phyloP scores from a whole-genome alignment of 1,284 basidiomycete species.

The Wolfiporia cocos region DNA sequence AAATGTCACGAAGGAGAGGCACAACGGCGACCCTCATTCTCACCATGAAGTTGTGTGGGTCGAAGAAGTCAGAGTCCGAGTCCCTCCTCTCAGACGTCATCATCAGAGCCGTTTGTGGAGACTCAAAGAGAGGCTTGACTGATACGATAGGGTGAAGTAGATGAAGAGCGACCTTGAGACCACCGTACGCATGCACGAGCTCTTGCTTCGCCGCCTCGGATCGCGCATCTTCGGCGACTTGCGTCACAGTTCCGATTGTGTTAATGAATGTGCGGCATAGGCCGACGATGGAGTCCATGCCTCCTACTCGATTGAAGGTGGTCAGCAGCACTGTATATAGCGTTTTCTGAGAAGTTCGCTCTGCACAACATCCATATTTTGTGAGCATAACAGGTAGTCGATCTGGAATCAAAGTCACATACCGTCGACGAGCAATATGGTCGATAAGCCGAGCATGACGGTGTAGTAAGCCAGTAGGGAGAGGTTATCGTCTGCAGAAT shows the following conservation, averaged over 20 bases:
- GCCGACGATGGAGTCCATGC: slow-evolving; percentile 64
- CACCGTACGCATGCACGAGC: slow-evolving; percentile 71
- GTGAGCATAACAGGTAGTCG: too few species aligned
- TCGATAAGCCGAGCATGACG: slow-evolving; percentile 72
- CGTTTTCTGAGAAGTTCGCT: slow-evolving; percentile 67
- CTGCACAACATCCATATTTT: slow-evolving; percentile 32
- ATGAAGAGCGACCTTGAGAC: slow-evolving; percentile 77
- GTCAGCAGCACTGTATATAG: slow-evolving; percentile 81
- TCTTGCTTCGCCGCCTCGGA: slow-evolving; percentile 54
- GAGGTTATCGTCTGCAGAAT: slow-evolving; percentile 41
- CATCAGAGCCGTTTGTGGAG: slow-evolving; percentile 74
- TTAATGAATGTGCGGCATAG: slow-evolving; percentile 54
- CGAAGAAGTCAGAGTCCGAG: slow-evolving; percentile 72
- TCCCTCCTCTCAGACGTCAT: slow-evolving; percentile 75
- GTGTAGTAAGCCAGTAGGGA: slow-evolving; percentile 65
- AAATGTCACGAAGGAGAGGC: slow-evolving; percentile 66
- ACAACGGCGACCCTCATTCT: slow-evolving; percentile 69
- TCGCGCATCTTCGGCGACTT: slow-evolving; percentile 45
- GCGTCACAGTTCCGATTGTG: slow-evolving; percentile 49
- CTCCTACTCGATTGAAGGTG: slow-evolving; percentile 70
- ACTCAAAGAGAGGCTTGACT: slow-evolving; percentile 79
- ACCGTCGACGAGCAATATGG: slow-evolving; percentile 83
- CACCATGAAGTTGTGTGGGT: slow-evolving; percentile 83
- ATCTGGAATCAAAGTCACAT: slow-evolving; percentile 22
- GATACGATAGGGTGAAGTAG: slow-evolving; percentile 76